phyloP scores from a whole-genome alignment of 495 filamentous ascomycete species.

The Aspergillus asperescens region DNA sequence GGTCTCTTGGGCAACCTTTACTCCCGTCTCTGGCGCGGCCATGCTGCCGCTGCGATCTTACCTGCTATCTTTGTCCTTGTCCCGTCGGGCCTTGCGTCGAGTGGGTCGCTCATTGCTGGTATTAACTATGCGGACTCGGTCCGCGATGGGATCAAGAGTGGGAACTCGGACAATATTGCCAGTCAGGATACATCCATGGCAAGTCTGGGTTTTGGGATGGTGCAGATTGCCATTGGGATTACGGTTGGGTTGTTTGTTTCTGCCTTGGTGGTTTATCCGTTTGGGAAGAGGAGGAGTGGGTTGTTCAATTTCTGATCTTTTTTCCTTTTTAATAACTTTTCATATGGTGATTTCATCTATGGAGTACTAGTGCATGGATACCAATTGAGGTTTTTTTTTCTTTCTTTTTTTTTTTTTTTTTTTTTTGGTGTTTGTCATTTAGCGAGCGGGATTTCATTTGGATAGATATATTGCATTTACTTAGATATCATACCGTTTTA shows the following conservation, averaged over 20 bases:
- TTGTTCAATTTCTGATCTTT: conserved; percentile 72
- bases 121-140: conserved; percentile 73
- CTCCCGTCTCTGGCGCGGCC: conserved; percentile 70
- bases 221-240: conserved; percentile 89
- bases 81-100: conserved; percentile 79
- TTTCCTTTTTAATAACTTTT: not conserved
- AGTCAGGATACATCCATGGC: conserved; percentile 52
- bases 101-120: conserved; percentile 72
- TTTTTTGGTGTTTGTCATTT: no score
- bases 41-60: conserved; percentile 84
- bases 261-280: conserved; percentile 79
- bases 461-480: no score
- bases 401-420: no score
- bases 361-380: no score
- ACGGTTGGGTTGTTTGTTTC: conserved; percentile 85
- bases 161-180: conserved; percentile 36
- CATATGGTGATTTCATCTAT: no score
- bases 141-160: conserved; percentile 45
- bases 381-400: no score
- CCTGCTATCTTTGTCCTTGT: conserved; percentile 95
- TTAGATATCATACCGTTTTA: no score
- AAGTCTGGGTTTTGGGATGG: conserved; percentile 78
- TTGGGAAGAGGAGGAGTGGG: conserved; percentile 81
- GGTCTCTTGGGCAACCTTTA: conserved; percentile 86
- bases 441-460: no score